These are phyloP conservation scores for Mycena rosella DNA, from an alignment of 768 basidiomycete genomes.

Conservation along the genomic window DNA sequence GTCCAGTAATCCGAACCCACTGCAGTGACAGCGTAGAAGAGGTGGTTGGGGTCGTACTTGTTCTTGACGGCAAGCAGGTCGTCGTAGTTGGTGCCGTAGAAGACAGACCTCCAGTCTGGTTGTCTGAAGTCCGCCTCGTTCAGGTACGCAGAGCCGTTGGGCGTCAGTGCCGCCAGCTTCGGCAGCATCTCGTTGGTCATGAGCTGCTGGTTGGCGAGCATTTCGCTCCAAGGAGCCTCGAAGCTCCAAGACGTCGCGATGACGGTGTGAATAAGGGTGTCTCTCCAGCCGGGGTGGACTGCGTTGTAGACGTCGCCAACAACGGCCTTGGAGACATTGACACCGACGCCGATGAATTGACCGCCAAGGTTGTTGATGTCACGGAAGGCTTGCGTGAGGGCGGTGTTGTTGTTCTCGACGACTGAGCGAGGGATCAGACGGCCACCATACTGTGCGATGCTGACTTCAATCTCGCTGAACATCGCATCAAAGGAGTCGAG, in stretches of 20 bases:
- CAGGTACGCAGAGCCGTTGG: conserved; percentile 7
- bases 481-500: conserved; percentile 12
- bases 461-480: conserved; percentile 11
- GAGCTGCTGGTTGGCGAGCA: conserved; percentile 5
- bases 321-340: conserved; percentile 10
- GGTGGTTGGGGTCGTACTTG: conserved; percentile 11
- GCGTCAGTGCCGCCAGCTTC: conserved; percentile 8
- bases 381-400: conserved; percentile 19
- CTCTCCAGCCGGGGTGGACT: conserved; percentile 17
- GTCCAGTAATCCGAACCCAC: conserved; percentile 19
- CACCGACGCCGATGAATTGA: conserved; percentile 11
- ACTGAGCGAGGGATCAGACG: conserved; percentile 23
- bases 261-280: conserved; percentile 5
- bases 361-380: conserved; percentile 18
- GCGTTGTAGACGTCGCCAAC: conserved; percentile 17
- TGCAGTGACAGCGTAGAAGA: conserved; percentile 4
- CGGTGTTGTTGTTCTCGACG: conserved; percentile 11
- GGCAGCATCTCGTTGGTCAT: background rate
- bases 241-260: conserved; percentile 6
- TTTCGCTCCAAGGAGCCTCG: conserved; percentile 18
- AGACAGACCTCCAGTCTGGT: too few relatives aligned
- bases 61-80: conserved; percentile 19
- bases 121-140: background rate
- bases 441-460: conserved; percentile 15
- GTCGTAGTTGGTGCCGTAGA: conserved; percentile 16